phyloP scores from a whole-genome alignment of 2,329 filamentous ascomycete species.

The Magnaporthiopsis incrustans region DNA sequence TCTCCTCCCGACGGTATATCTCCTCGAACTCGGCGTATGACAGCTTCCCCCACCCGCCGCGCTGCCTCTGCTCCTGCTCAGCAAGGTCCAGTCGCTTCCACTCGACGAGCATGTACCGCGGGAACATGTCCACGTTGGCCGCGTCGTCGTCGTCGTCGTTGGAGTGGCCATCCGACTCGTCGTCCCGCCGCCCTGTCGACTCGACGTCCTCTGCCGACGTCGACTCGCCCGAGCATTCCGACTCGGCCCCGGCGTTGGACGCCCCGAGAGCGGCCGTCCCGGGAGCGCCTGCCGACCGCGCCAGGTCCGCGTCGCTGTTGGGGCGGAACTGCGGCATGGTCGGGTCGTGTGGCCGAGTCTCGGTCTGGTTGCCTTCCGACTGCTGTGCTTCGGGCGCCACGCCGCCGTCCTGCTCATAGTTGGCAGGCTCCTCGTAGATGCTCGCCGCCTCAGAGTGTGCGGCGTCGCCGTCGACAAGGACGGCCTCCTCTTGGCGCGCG shows the following conservation, averaged over 20 bases:
- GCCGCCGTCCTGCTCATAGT: not conserved
- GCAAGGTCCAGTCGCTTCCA: constrained; percentile 54
- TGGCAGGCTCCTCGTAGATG: not conserved
- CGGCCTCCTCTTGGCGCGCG: not conserved
- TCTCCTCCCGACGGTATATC: constrained; percentile 62
- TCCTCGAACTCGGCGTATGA: constrained; percentile 72
- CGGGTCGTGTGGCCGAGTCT: constrained; percentile 36
- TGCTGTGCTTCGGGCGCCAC: not conserved
- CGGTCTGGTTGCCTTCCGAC: not conserved
- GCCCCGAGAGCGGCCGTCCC: not conserved
- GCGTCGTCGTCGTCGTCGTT: not conserved
- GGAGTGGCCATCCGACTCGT: not conserved
- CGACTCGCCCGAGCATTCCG: constrained; percentile 3
- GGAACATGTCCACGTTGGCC: constrained; percentile 12
- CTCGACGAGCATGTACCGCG: constrained; percentile 29
- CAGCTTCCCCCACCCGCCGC: constrained; percentile 75
- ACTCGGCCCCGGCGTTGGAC: not conserved
- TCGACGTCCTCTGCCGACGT: constrained; percentile 2
- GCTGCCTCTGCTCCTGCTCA: constrained; percentile 58
- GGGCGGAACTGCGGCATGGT: constrained; percentile 64
- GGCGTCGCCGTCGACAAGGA: not conserved
- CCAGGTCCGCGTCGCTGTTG: constrained; percentile 28
- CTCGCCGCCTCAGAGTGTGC: not conserved
- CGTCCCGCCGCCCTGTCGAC: constrained; percentile 6
- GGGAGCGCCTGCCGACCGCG: not conserved